Evolutionary conservation across 1,284 basidiomycete genomes (phyloP), one percentile per base, ranked within the genome.

Genomic region (Apiotrichum domesticum): DNA sequence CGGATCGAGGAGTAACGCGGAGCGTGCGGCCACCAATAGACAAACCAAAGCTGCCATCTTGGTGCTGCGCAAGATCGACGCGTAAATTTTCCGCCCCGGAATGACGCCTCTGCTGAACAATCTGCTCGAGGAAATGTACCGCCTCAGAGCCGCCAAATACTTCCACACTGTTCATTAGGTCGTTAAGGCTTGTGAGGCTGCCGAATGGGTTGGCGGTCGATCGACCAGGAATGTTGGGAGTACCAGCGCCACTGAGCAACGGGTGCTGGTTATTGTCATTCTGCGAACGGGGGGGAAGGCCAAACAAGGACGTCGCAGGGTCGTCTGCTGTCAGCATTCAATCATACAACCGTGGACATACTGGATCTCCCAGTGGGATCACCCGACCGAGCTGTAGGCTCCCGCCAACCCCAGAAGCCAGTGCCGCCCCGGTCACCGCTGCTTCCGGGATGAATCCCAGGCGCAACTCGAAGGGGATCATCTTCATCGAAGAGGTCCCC

Each of bases 61-160:
- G 61, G 34, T 61, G 60, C 49, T 66, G 66, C 5, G 67, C 57
- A 37, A 75, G 55, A 44, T 67, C 66, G 47, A 76, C 66, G 8
- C 66, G 66, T 33, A 73, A 63, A 4, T 63, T 56, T 8, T 69
- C 67, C 1, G 52, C 59, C 2, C 65, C 67, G 15, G 52, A 56
- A 13, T 61, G 44, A 9, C 66, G 66, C 35, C 62, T 59, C 40
- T 59, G 62, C 29, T 58, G 52, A 4, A 66, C 83, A 45, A 93
- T 81, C 58, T 88, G 87, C 62, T 94, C 88, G 64, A 95, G 83
- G 55, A 94, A 79, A 66, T 92, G 89, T 32, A 88, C 80, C 11
- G 89, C 87, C 33, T 88, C 86, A 13, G 84, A 85, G 1, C 88
- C 90, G 53, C 93, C 85, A 52, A 91, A 82, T 52, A 87, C 85